These are phyloP conservation scores for Fomitiporia mediterranea DNA, from an alignment of 1,284 basidiomycete genomes.

Conservation along the genomic window DNA sequence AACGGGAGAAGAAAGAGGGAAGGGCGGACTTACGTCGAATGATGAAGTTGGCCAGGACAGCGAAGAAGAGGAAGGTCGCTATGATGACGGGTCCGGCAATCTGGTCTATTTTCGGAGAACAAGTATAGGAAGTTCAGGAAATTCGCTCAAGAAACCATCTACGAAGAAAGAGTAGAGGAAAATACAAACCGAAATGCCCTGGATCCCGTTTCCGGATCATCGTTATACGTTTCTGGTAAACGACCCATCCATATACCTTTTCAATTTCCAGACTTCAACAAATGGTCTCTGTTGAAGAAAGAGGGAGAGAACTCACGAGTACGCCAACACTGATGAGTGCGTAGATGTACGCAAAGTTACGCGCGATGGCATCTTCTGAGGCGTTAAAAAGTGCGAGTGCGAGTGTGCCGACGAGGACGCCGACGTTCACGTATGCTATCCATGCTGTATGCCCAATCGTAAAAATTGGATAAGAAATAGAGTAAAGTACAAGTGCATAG, in stretches of 20 bases:
- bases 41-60: constrained; percentile 83
- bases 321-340: constrained; percentile 71
- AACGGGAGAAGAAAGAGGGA: neutral
- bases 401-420: constrained; percentile 82
- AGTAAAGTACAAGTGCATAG: neutral
- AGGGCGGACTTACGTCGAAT: constrained; percentile 58
- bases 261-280: neutral
- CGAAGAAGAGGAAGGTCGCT: constrained; percentile 76
- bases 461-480: neutral
- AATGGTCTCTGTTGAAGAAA: neutral
- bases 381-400: constrained; percentile 87
- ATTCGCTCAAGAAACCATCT: neutral
- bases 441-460: constrained; percentile 77
- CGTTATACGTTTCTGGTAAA: constrained; percentile 88
- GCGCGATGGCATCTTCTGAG: constrained; percentile 69
- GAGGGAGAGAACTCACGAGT: constrained; percentile 37
- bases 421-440: constrained; percentile 87
- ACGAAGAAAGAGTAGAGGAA: neutral
- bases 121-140: neutral
- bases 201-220: constrained; percentile 89
- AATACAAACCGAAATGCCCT: constrained; percentile 77
- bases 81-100: constrained; percentile 79
- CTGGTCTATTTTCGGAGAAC: constrained; percentile 51
- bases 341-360: constrained; percentile 81
- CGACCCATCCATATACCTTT: constrained; percentile 79